These are phyloP conservation scores for Coemansia sp. DNA, from an alignment of 192 early-diverging fungal species.

Conservation along the genomic window DNA sequence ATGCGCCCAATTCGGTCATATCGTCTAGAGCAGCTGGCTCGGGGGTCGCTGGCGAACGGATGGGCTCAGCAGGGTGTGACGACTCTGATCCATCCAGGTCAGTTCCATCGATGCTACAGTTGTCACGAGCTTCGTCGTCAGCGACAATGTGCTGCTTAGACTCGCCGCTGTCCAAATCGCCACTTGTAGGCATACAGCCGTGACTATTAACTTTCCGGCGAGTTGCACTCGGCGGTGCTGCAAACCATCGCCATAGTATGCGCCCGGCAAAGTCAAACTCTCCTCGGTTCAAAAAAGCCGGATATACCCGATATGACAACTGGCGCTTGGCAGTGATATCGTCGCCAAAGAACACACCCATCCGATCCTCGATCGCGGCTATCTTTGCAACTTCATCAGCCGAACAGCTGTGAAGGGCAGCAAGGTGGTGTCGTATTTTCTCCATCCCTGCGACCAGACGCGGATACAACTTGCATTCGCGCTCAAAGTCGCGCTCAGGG, in stretches of 20 bases:
- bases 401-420: constrained; percentile 35
- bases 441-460: constrained; percentile 26
- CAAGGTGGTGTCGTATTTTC: constrained; percentile 21
- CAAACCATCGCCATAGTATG: constrained; percentile 42
- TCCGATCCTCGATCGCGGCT: constrained; percentile 25
- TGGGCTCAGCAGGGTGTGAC: constrained; percentile 9
- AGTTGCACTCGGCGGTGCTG: constrained; percentile 25
- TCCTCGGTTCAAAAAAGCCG: constrained; percentile 36
- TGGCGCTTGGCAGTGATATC: constrained; percentile 20
- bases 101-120: not conserved
- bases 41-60: not conserved
- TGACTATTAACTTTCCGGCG: not conserved
- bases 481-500: constrained; percentile 36
- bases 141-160: not conserved
- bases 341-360: constrained; percentile 38
- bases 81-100: not conserved
- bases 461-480: constrained; percentile 18
- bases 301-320: constrained; percentile 28
- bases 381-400: constrained; percentile 18
- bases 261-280: constrained; percentile 55
- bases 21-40: not conserved
- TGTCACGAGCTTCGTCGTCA: not conserved
- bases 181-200: not conserved
- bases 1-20: not conserved
- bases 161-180: not conserved